phyloP scores from a whole-genome alignment of 352 stramenopile genomes.

The Globisporangium heterothallicum region DNA sequence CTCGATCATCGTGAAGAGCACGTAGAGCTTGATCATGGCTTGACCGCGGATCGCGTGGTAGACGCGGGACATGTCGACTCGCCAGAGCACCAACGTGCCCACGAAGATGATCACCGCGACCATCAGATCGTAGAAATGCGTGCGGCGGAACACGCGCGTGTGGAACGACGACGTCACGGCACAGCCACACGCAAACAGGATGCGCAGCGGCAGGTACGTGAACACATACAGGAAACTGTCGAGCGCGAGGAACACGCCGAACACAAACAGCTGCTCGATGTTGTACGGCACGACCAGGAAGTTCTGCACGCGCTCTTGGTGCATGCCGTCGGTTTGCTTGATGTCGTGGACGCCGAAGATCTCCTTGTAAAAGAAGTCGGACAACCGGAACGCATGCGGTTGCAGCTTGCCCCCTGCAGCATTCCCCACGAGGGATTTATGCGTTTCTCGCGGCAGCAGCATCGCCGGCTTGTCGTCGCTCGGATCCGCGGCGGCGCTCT shows the following conservation, averaged over 20 bases:
- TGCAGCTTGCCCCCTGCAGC: constrained; percentile 11
- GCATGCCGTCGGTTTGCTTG: constrained; percentile 62
- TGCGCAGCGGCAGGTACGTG: constrained; percentile 92
- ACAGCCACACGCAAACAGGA: constrained; percentile 78
- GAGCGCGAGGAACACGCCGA: constrained; percentile 92
- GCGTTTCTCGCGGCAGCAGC: neutral
- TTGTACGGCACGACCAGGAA: constrained; percentile 73
- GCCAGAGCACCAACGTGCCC: constrained; percentile 63
- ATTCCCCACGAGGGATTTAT: neutral
- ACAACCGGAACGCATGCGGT: constrained; percentile 50
- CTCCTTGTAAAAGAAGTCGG: constrained; percentile 83
- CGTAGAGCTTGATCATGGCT: constrained; percentile 98
- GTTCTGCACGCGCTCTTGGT: constrained; percentile 78
- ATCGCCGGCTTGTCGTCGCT: constrained; percentile 3
- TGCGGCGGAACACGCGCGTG: constrained; percentile 71
- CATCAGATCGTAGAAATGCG: constrained; percentile 91
- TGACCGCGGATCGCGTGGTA: constrained; percentile 98
- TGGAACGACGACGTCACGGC: constrained; percentile 73
- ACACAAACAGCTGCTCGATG: constrained; percentile 86
- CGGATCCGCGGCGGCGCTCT: neutral
- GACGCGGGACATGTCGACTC: constrained; percentile 94
- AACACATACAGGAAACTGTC: constrained; percentile 98
- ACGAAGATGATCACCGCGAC: constrained; percentile 80
- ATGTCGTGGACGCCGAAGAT: constrained; percentile 82
- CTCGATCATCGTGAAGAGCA: constrained; percentile 98